phyloP scores from a whole-genome alignment of 495 filamentous ascomycete species.

The Aspergillus mulundensis region DNA sequence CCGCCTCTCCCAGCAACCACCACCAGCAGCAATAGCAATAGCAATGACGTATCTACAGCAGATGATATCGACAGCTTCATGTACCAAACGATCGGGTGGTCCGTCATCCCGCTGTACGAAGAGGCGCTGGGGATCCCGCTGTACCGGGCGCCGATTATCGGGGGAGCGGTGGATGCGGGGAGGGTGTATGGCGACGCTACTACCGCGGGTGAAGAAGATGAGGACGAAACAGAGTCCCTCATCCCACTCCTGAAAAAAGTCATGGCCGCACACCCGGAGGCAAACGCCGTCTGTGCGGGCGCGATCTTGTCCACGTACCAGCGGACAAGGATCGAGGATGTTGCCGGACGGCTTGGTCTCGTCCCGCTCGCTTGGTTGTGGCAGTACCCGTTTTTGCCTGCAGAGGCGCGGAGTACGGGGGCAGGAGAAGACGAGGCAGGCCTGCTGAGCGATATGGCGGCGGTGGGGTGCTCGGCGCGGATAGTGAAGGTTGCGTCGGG shows the following conservation, averaged over 20 bases:
- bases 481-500: slow-evolving; percentile 94
- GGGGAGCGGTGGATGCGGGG: slow-evolving; percentile 57
- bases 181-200: slow-evolving; percentile 27
- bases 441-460: slow-evolving; percentile 77
- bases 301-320: slow-evolving; percentile 95
- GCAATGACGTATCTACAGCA: slow-evolving; percentile 3
- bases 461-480: slow-evolving; percentile 69
- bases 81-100: slow-evolving; percentile 97
- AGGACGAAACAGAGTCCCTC: slow-evolving; percentile 87
- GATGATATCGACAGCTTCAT: slow-evolving; percentile 83
- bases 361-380: slow-evolving; percentile 82
- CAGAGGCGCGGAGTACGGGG: slow-evolving; percentile 20
- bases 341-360: slow-evolving; percentile 72
- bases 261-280: slow-evolving; percentile 60
- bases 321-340: slow-evolving; percentile 86
- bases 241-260: slow-evolving; percentile 65
- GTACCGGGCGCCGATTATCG: slow-evolving; percentile 70
- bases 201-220: not conserved
- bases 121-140: slow-evolving; percentile 72
- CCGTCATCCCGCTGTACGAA: slow-evolving; percentile 79
- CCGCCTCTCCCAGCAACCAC: slow-evolving; percentile 2
- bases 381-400: slow-evolving; percentile 76
- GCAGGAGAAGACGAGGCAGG: slow-evolving; percentile 32
- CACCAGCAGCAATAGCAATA: not conserved
- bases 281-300: slow-evolving; percentile 81